These are phyloP conservation scores for Suillus alpinus DNA, from an alignment of 768 basidiomycete species.

Conservation along the genomic window DNA sequence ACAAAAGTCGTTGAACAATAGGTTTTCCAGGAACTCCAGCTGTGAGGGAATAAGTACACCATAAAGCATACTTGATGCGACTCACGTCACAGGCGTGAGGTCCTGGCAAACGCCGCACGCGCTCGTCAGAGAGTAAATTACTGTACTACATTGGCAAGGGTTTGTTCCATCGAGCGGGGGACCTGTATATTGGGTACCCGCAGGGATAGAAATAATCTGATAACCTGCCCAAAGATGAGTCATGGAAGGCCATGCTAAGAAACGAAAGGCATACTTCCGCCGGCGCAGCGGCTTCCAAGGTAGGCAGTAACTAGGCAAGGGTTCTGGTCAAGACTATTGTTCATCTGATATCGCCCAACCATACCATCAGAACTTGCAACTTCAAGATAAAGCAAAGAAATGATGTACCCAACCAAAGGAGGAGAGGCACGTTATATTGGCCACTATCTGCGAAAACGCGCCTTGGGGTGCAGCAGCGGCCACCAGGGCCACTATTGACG, in stretches of 20 bases:
- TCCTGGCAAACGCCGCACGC: constrained; percentile 62
- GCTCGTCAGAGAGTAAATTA: constrained; percentile 52
- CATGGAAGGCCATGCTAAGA: constrained; percentile 6
- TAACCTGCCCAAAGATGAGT: constrained; percentile 30
- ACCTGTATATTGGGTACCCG: constrained; percentile 25
- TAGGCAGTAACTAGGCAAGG: constrained; percentile 46
- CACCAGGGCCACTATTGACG: not conserved
- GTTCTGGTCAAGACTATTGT: constrained; percentile 44
- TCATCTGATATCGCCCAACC: constrained; percentile 19
- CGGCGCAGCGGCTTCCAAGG: constrained; percentile 39
- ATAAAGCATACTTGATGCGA: not conserved
- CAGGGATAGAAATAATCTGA: constrained; percentile 36
- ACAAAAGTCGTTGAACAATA: constrained; percentile 43
- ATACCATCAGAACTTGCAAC: not conserved
- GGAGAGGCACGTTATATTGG: not conserved
- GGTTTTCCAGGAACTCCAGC: constrained; percentile 49
- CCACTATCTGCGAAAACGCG: not conserved
- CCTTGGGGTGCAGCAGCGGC: not conserved
- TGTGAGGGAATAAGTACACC: constrained; percentile 15
- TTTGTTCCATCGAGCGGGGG: constrained; percentile 29
- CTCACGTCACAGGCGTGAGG: constrained; percentile 35
- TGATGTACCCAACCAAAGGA: not conserved
- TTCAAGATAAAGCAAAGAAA: not conserved
- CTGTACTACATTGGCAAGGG: constrained; percentile 53
- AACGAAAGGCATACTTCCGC: constrained; percentile 33